Base-by-base conservation (phyloP, 108 stramenopile genomes). In the Mediolabrus comicus region DNA sequence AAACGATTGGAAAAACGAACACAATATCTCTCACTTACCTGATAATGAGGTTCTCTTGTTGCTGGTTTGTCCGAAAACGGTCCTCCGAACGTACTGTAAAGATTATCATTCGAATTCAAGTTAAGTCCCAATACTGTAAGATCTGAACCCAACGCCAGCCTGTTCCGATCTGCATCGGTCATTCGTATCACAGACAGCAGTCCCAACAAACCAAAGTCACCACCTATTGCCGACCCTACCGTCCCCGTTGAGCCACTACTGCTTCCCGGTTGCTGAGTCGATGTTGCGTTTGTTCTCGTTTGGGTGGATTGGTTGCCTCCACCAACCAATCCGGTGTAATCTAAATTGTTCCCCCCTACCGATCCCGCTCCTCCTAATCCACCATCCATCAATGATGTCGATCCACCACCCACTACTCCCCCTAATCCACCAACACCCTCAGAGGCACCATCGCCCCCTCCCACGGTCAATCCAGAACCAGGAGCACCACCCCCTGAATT, bases 71-170 rank as follows among this genome's bases (percentile, higher is more conserved):
- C 97, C 46, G 96, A 84, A 88, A 95, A 99, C 25, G 98, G 98
- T 53, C 94, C 86, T 41, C 92, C 87, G 81, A 98, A 98, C 17
- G 94, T 95, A 41, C 75, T 86, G 80, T 95, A 96, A 49, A 98
- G 87, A 26, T 86, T 87, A 25, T 97, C 98, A 57, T 81, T 81
- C 33, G 96, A 89, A 74, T 96, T 96, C 39, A 99, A 82, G 74
- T 97, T 97, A 34, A 99, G 87, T 32, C 97, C 98, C 55, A 99
- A 82, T 61, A 94, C 71, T 30, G 98, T 96, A 46, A 98, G 87
- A 79, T 99, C 98, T 11, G 94, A 89, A 22, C 96, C 98, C n/a
- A 98, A 79, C 30, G 97, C 96, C 14, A 98, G 78, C 34, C 90
- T 87, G 71, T 93, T 94, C 58, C 94, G 84, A 83, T 98, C 98